A percentile compares a stretch with the other conserved stretches of the same genome.
These are phyloP conservation scores for Phyllosticta paracitricarpa DNA, from an alignment of 2,329 filamentous ascomycete species.

Conservation along the genomic window DNA sequence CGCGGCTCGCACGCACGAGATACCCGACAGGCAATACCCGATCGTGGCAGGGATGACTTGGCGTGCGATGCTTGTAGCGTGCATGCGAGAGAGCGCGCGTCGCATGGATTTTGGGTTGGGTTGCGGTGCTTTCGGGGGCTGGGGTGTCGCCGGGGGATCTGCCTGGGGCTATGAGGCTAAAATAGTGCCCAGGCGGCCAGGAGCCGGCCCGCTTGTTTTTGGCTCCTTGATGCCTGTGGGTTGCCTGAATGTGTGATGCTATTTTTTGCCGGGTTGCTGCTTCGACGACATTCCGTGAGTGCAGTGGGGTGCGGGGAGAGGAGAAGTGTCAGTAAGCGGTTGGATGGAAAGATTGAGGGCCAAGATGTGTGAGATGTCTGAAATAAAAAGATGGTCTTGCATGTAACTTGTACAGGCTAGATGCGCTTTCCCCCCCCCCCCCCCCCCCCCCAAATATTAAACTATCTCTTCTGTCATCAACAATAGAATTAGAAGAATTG, in stretches of 20 bases:
- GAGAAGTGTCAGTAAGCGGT: neutral
- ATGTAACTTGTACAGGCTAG: neutral
- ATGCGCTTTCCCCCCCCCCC: neutral
- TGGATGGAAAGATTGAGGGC: neutral
- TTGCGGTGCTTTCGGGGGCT: neutral
- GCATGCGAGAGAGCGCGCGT: neutral
- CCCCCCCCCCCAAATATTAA: neutral
- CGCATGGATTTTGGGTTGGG: neutral
- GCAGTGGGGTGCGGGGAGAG: neutral
- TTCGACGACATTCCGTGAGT: neutral
- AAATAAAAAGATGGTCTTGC: neutral
- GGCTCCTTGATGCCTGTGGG: neutral
- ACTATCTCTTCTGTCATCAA: neutral
- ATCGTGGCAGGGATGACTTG: neutral
- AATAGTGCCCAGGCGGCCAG: neutral
- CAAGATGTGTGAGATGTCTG: neutral
- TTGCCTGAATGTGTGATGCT: neutral
- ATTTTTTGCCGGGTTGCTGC: neutral
- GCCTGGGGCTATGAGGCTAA: neutral
- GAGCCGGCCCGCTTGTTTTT: neutral
- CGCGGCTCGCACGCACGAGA: neutral
- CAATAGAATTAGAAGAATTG: neutral
- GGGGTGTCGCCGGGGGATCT: neutral
- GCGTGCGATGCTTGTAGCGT: neutral
- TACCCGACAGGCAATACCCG: neutral